Percentiles rank a stretch among this genome's conserved stretches.
These are phyloP conservation scores for Sophora flavescens DNA, from an alignment of 306 rosid species.

Conservation along the genomic window DNA sequence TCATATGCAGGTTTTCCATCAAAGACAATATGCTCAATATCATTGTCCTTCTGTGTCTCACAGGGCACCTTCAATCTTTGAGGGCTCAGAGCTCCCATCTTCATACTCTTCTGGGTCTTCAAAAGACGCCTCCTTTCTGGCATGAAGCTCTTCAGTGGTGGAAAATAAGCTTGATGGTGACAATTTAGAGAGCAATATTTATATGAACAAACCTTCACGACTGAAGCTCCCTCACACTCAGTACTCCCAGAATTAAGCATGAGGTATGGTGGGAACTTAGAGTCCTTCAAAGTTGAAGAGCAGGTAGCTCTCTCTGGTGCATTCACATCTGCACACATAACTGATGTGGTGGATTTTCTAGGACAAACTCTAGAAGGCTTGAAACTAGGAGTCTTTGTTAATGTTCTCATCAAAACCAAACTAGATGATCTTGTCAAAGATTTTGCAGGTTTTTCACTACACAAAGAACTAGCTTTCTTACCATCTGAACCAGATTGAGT, in stretches of 20 bases:
- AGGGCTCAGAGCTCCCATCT: slow-evolving; percentile 50
- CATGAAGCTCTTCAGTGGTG: slow-evolving; percentile 73
- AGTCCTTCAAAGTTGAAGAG: slow-evolving; percentile 81
- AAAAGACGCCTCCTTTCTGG: slow-evolving; percentile 61
- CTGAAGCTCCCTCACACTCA: slow-evolving; percentile 74
- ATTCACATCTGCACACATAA: slow-evolving; percentile 52
- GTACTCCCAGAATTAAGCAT: slow-evolving; percentile 63
- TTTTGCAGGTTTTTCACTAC: slow-evolving; percentile 52
- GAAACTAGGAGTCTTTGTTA: slow-evolving; percentile 59
- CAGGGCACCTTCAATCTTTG: slow-evolving; percentile 48
- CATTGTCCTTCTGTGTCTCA: slow-evolving; percentile 41
- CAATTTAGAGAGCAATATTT: slow-evolving; percentile 87
- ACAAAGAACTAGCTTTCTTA: slow-evolving; percentile 51
- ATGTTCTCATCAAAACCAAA: slow-evolving; percentile 57
- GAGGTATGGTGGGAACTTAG: slow-evolving; percentile 61
- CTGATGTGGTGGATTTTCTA: slow-evolving; percentile 54
- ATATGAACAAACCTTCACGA: slow-evolving; percentile 77
- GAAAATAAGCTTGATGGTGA: slow-evolving; percentile 63
- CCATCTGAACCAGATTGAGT: slow-evolving; percentile 45
- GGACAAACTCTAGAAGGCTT: slow-evolving; percentile 53
- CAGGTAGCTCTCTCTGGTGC: slow-evolving; percentile 66
- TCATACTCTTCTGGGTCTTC: slow-evolving; percentile 61
- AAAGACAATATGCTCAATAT: slow-evolving; percentile 34
- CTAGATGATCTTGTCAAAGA: slow-evolving; percentile 54
- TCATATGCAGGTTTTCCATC: slow-evolving; percentile 42